Percentiles rank a stretch among this genome's conserved stretches.
Evolutionary conservation across 768 basidiomycete genomes (phyloP).

Genomic region (Suillus spraguei): DNA sequence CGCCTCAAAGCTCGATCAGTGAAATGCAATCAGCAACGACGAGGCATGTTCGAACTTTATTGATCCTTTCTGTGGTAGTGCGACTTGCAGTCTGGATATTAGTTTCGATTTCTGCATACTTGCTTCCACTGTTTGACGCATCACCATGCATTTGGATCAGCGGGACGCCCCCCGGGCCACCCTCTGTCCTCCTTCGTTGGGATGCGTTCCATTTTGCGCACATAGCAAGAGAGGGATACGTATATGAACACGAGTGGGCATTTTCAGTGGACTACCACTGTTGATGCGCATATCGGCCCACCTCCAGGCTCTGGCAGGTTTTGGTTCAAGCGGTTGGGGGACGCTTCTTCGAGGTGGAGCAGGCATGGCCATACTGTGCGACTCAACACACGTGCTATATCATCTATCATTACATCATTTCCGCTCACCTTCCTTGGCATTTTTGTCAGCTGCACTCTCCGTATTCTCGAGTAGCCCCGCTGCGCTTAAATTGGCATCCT

Average conservation of each 20-base stretch:
- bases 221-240: conserved; percentile 60
- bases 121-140: conserved; percentile 28
- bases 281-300: conserved; percentile 47
- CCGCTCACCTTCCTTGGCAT: conserved; percentile 57
- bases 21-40: not conserved
- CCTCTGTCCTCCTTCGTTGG: conserved; percentile 69
- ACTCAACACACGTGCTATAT: conserved; percentile 52
- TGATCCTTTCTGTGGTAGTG: conserved; percentile 25
- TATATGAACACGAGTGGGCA: conserved; percentile 84
- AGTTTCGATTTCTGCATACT: conserved; percentile 21
- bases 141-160: conserved; percentile 29
- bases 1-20: not conserved
- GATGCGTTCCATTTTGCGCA: conserved; percentile 81
- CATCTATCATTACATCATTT: conserved; percentile 61
- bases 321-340: conserved; percentile 14
- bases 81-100: conserved; percentile 24
- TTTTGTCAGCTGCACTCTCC: conserved; percentile 65
- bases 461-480: conserved; percentile 82
- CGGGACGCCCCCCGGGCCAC: not conserved
- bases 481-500: conserved; percentile 70
- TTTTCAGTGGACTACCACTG: conserved; percentile 75
- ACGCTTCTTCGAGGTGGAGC: conserved; percentile 40
- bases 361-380: conserved; percentile 41
- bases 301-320: conserved; percentile 13
- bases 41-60: conserved; percentile 24